These are phyloP conservation scores for Rhodotorula diobovata DNA, from an alignment of 768 basidiomycete species.

Conservation along the genomic window DNA sequence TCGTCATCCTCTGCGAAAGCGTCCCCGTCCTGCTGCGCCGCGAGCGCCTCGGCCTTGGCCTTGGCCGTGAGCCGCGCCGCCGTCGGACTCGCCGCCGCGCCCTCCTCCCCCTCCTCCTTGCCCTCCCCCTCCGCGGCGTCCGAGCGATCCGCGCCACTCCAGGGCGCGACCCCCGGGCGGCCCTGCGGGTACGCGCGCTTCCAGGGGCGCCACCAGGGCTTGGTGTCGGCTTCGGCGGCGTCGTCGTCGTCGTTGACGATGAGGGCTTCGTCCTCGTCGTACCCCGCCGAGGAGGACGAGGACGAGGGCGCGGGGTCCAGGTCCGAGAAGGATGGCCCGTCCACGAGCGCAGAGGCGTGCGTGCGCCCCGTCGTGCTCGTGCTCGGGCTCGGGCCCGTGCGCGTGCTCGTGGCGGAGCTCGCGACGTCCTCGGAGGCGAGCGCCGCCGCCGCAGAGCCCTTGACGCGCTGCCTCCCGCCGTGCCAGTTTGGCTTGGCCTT, in stretches of 20 bases:
- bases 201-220: constrained; percentile 13
- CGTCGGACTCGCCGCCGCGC: too few relatives aligned
- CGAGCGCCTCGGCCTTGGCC: too few relatives aligned
- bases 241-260: background rate
- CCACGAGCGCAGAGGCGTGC: too few relatives aligned
- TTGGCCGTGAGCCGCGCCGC: too few relatives aligned
- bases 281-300: background rate
- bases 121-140: background rate
- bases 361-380: background rate
- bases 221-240: background rate
- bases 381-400: background rate
- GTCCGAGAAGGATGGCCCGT: background rate
- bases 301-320: background rate
- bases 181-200: constrained; percentile 18
- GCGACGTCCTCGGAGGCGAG: background rate
- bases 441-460: background rate
- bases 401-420: background rate
- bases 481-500: constrained; percentile 1
- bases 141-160: background rate
- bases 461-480: constrained; percentile 10
- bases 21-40: background rate
- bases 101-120: too few relatives aligned
- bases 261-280: background rate
- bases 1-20: background rate
- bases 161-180: constrained; percentile 5